These are phyloP conservation scores for Scytalidium lignicola DNA, from an alignment of 2,329 filamentous ascomycete genomes.

Conservation along the genomic window DNA sequence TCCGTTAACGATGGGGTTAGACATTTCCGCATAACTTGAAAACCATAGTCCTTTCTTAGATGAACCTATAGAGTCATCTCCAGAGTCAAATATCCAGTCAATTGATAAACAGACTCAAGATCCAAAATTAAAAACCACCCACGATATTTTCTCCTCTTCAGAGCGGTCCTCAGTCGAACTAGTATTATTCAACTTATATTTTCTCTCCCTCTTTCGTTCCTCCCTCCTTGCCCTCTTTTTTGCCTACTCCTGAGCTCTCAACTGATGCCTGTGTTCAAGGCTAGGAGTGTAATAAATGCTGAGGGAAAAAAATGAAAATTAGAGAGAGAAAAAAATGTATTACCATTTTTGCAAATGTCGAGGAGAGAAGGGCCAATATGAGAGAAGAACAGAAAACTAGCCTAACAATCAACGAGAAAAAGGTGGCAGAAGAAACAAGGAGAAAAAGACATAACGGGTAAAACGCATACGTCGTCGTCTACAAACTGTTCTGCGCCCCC, in stretches of 20 bases:
- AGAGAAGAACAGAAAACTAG: no score
- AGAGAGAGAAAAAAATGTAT: no score
- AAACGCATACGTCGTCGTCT: slow-evolving; percentile 35
- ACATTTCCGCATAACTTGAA: slow-evolving; percentile 17
- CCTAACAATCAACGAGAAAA: no score
- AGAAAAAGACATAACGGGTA: slow-evolving; percentile 1
- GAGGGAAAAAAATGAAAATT: slow-evolving; percentile 3
- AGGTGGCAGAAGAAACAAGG: slow-evolving; percentile 1
- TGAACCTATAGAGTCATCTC: slow-evolving; percentile 12
- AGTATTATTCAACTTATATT: slow-evolving; percentile 28
- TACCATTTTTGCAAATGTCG: no score
- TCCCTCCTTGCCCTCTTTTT: slow-evolving; percentile 30
- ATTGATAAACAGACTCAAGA: slow-evolving; percentile 22
- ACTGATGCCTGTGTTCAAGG: slow-evolving; percentile 37
- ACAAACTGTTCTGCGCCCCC: slow-evolving; percentile 34
- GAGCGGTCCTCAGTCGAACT: slow-evolving; percentile 12
- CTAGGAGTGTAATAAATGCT: no score
- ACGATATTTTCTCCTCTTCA: slow-evolving; percentile 11
- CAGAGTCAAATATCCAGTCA: slow-evolving; percentile 18
- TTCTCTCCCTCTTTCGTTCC: slow-evolving; percentile 31
- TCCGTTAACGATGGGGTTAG: slow-evolving; percentile 33
- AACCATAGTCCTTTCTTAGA: slow-evolving; percentile 4
- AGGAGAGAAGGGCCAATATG: slow-evolving; percentile 1
- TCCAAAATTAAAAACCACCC: no score
- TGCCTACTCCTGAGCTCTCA: slow-evolving; percentile 41